Base-by-base conservation (phyloP, 805 yeast genomes). In the Alloascoidea hylecoeti region DNA sequence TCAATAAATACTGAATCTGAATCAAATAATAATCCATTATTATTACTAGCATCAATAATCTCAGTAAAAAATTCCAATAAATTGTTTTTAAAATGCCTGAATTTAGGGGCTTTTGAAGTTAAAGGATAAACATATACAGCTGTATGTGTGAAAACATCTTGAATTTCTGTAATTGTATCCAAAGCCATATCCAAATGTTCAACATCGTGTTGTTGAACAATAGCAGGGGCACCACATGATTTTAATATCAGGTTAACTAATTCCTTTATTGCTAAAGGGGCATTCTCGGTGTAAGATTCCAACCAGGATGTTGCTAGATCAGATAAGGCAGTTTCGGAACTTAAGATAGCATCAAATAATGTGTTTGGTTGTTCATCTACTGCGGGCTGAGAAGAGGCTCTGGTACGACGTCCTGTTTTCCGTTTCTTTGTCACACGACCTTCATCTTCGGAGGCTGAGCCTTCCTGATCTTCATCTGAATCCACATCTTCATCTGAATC, bases 161-260 rank as follows among this genome's bases (percentile, higher is more conserved):
- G 80, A 17, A 86, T 56, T 53, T 84, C 95, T 3, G 68, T 74
- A 5, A 83, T 70, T 0, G 95, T 82, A 27, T 77, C 80, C 13
- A 69, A 61, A 0, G 92, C 81, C 4, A 82, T 71, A 33, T 80
- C 86, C 38, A 70, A 61, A 48, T 75, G 77, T 16, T 61, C 63
- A 37, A 84, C 75, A 52, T 86, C 96, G 53, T 88, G 94, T 17
- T 73, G 71, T 42, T 76, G 77, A 5, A 83, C 70, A 17, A 69
- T 70, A 2, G 74, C 63, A 15, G 72, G 64, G 37, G 86, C 78
- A 0, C 95, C 95, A 51, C 83, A 74, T 36, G 76, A 62, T 41
- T 86, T 63, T 33, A 88, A 57, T 1, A 83, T 46, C 37, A 85
- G 63, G 53, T 88, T 86, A 34, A 86, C 57, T 37, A 86, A 56